Percentiles rank a stretch among this genome's conserved stretches.
Conservation (phyloP, 108 stramenopile species). For the Nitzschia sp. region DNA sequence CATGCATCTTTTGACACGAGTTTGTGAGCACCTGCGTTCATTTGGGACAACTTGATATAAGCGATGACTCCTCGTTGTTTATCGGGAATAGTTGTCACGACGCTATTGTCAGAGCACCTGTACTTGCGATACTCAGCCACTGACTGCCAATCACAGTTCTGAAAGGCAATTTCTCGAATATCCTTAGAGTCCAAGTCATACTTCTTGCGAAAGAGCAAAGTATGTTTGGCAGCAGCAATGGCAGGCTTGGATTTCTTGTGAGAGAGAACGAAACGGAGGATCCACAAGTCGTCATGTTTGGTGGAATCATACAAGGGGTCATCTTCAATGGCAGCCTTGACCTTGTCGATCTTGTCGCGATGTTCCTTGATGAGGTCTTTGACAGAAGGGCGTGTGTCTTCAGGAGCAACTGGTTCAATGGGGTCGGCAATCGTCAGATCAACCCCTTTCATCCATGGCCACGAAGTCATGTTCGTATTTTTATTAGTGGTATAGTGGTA, state of each 20-base stretch:
- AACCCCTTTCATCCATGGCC: conserved; percentile 32
- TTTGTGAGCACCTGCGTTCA: conserved; percentile 4
- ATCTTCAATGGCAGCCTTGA: conserved; percentile 6
- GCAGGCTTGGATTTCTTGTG: conserved; percentile 31
- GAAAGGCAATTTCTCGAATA: conserved; percentile 12
- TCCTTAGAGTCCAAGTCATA: conserved; percentile 21
- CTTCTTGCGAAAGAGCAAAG: conserved; percentile 18
- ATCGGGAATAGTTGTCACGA: conserved; percentile 7
- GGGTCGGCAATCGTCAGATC: conserved; percentile 12
- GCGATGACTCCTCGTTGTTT: conserved; percentile 13
- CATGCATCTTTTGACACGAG: not conserved
- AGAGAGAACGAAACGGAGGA: conserved; percentile 25
- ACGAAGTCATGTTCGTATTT: conserved; percentile 24
- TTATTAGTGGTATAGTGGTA: no score
- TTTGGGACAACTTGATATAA: conserved; percentile 3
- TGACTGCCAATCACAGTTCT: not conserved
- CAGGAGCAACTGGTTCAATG: conserved; percentile 5
- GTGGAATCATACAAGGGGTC: conserved; percentile 5
- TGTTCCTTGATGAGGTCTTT: conserved; percentile 24
- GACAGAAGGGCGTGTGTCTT: conserved; percentile 20
- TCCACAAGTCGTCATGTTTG: conserved; percentile 37
- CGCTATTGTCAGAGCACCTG: conserved; percentile 4
- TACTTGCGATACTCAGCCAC: not conserved
- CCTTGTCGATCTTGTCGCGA: conserved; percentile 9
- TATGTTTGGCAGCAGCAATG: conserved; percentile 17